Percentiles rank a stretch among this genome's conserved stretches.
phyloP scores from a whole-genome alignment of 1,139 yeast genomes.

The Suhomyces guaymorum region DNA sequence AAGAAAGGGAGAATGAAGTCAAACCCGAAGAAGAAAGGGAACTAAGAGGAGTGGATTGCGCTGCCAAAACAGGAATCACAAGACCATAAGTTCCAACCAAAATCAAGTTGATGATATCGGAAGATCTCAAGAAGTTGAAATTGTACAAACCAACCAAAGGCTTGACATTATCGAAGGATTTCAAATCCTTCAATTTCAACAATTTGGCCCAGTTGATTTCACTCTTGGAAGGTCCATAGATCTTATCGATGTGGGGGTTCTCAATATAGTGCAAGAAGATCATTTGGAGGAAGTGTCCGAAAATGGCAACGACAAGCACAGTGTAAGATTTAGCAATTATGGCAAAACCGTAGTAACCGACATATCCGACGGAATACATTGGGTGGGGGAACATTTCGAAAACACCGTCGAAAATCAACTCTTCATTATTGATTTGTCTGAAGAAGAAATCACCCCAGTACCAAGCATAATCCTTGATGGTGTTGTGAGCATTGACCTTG shows the following conservation, averaged over 20 bases:
- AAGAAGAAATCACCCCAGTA: constrained; percentile 95
- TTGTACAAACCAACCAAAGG: constrained; percentile 68
- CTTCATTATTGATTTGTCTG: constrained; percentile 71
- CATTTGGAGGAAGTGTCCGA: constrained; percentile 82
- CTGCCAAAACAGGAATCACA: constrained; percentile 46
- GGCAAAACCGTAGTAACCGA: constrained; percentile 86
- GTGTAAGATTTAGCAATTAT: constrained; percentile 75
- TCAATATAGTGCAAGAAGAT: constrained; percentile 75
- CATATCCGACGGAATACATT: constrained; percentile 88
- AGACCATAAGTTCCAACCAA: constrained; percentile 46
- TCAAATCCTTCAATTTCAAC: constrained; percentile 45
- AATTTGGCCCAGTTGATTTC: constrained; percentile 40
- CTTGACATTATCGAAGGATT: constrained; percentile 41
- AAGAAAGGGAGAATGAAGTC: no score
- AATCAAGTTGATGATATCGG: constrained; percentile 61
- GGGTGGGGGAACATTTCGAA: constrained; percentile 93
- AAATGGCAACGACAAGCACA: constrained; percentile 66
- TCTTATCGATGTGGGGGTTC: constrained; percentile 86
- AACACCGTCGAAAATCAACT: constrained; percentile 84
- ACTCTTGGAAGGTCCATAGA: constrained; percentile 54
- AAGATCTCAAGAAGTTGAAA: constrained; percentile 64
- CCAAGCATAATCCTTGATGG: constrained; percentile 92
- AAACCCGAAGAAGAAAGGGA: constrained; percentile 5
- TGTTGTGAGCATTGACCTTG: constrained; percentile 84
- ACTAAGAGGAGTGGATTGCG: constrained; percentile 21